phyloP scores from a whole-genome alignment of 768 basidiomycete genomes.

The Leucocoprinus leucothites region DNA sequence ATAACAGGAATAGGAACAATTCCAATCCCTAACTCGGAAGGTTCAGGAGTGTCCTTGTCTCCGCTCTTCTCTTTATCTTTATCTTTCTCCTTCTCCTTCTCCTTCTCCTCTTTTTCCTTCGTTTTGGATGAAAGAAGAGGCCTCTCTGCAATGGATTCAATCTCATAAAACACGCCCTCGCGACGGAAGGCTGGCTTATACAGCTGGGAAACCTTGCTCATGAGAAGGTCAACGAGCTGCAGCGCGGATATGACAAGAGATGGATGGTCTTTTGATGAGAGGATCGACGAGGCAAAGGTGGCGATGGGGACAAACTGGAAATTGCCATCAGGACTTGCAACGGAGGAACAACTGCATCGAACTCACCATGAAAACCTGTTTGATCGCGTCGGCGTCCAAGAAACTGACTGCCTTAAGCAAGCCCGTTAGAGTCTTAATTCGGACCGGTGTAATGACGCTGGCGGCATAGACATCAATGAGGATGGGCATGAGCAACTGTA shows the following conservation, averaged over 20 bases:
- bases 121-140: slow-evolving; percentile 48
- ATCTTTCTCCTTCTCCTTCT: slow-evolving; percentile 30
- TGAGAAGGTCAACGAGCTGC: slow-evolving; percentile 89
- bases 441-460: slow-evolving; percentile 83
- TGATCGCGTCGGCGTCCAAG: slow-evolving; percentile 72
- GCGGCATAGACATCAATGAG: slow-evolving; percentile 99
- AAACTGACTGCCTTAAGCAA: slow-evolving; percentile 91
- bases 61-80: slow-evolving; percentile 18
- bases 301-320: slow-evolving; percentile 88
- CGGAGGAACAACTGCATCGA: not conserved
- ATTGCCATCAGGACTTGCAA: slow-evolving; percentile 5
- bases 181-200: slow-evolving; percentile 89
- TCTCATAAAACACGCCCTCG: slow-evolving; percentile 96
- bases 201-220: slow-evolving; percentile 77
- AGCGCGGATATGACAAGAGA: slow-evolving; percentile 83
- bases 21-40: slow-evolving; percentile 14
- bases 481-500: slow-evolving; percentile 87
- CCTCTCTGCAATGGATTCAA: slow-evolving; percentile 72
- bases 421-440: slow-evolving; percentile 86
- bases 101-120: slow-evolving; percentile 27
- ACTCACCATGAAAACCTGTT: slow-evolving; percentile 73
- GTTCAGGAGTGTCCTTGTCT: slow-evolving; percentile 8
- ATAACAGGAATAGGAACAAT: slow-evolving; percentile 27
- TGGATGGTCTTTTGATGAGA: slow-evolving; percentile 90
- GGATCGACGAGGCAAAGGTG: slow-evolving; percentile 89